Evolutionary conservation across 2,329 filamentous ascomycete species (phyloP), one percentile per base, ranked within the genome.

Genomic region (Aspergillus aculeatus): DNA sequence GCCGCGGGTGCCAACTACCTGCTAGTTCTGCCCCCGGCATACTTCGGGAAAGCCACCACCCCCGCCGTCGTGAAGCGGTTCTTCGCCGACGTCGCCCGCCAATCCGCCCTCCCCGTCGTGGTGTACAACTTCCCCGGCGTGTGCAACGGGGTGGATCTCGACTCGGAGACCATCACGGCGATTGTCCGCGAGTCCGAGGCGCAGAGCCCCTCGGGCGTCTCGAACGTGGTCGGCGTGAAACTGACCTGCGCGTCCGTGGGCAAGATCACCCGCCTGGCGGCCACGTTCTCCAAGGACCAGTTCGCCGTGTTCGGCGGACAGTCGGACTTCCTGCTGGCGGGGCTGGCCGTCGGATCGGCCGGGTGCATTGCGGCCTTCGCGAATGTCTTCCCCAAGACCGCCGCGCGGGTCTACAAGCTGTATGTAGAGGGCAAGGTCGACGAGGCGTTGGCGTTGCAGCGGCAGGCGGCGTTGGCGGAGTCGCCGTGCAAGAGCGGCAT

Each of bases 271-370:
- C 79, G 84, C 3, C 73, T 87, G 3, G 77, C 82, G 1, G 82
- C 80, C 35, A 76, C 77, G 19, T 80, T 89, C 60, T 73, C 81
- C 0, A 73, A 82, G 0, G 79, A 83, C 2, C 73, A 81, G 11
- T 92, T 92, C 69, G 84, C 87, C 1, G 84, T 86, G 0, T 91
- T 86, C 67, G 89, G 88, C 0, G 90, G 90, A 0, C 89, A 92
- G 75, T 85, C 84, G 1, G 89, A 92, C 68, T 92, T 89, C 71
- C 71, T 91, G 56, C 75, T 86, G 19, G 82, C 80, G 2, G 83
- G 82, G 0, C 65, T 87, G 14, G 78, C 79, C 2, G 78, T 80
- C 3, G 84, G 84, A 1, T 80, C 77, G 21, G 79, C 81, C 0
- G 84, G 84, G 0, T 85, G 82, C 62, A 84, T 87, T 54, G 80